Base-by-base conservation (phyloP, 139 green algal species). In the Astrephomene gubernaculifera region DNA sequence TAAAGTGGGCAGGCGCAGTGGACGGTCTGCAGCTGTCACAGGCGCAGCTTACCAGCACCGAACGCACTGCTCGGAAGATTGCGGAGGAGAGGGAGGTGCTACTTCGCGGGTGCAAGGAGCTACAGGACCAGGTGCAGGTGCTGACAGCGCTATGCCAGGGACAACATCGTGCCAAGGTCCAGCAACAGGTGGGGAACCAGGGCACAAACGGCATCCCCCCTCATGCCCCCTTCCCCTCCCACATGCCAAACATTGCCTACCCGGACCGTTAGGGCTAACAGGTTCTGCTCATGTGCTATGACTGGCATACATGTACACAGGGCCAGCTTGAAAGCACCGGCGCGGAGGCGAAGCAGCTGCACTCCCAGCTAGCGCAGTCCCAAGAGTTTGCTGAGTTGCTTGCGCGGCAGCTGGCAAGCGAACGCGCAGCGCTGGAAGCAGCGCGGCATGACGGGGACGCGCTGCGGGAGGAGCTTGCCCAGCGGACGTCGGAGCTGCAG, bases 1-100 rank as follows among this genome's bases (percentile, higher is more conserved):
- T 93, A 73, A 87, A 83, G 45, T 80, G 90, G 22, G 83, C 87
- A 3, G 90, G 87, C 70, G 33, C 60, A 31, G 88, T 87, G 60
- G 89, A 92, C 74, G 72, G 76, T 35, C 83, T 87, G 25, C 53
- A 70, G 41, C 33, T 90, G 45, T 8, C 43, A 7, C 57, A 84
- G 33, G n/a, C 69, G 4, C 82, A 79, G 49, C 29, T 85, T 2
- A 8, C 31, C 4, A 31, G 43, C n/a, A 45, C 74, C 27, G 44
- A 45, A 36, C 24, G 25, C 44, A 49, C 65, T 24, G 41, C 86
- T 1, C 27, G 74, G 31, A 12, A 19, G 27, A 21, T 89, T 36
- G 33, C 45, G 0, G 64, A 52, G 35, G 65, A 69, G 4, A 39
- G 65, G 12, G 79, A 86, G 79, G 25, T 5, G 65, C 49, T 86